Base-by-base conservation (phyloP, 2,329 filamentous ascomycete genomes). In the Fusarium albidum region DNA sequence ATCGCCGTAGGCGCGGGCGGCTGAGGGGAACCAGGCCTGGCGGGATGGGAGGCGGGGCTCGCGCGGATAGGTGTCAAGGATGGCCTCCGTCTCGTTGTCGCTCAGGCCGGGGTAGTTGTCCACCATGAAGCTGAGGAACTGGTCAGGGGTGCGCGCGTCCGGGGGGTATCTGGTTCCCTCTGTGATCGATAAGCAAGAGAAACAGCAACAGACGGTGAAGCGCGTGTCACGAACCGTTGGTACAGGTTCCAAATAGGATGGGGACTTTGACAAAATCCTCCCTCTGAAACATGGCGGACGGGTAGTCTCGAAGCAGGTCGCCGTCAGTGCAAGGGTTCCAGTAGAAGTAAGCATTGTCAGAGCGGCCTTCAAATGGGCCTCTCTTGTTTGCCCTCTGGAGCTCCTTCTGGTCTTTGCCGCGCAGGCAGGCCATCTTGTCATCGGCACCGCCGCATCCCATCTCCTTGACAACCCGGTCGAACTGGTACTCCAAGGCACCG, bases 241-340 rank as follows among this genome's bases (percentile, higher is more conserved):
- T 77, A 35, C 73, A 73, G 3, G 73, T 74, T 15, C 79, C 79
- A 43, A 78, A 71, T 11, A 82, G 61, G 21, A 79, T 57, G 0
- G 80, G 79, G 21, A 82, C 76, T 26, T 72, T 68, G 50, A 78
- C 52, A 50, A 79, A 79, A 7, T 68, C 61, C 0, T 77, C 76
- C 2, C 65, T 59, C 7, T 70, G 64, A 34, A 77, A 79, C 49
- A 80, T 64, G 5, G 48, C 56, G 33, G 75, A 78, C 2, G 78
- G 75, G 9, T 74, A 67, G 49, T 79, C 78, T 5, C 56, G 65
- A 11, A 82, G 61, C 9, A 82, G 63, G 6, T 74, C 73, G 8
- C 78, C 80, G 49, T 83, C 81, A 6, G 82, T 67, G 41, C 76
- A 79, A 0, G 81, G 81, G 3, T 77, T 75, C 77, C 77, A 83